Evolutionary conservation across 1,139 yeast genomes (phyloP), one percentile per base, ranked within the genome.

Genomic region (Pichia sp.): DNA sequence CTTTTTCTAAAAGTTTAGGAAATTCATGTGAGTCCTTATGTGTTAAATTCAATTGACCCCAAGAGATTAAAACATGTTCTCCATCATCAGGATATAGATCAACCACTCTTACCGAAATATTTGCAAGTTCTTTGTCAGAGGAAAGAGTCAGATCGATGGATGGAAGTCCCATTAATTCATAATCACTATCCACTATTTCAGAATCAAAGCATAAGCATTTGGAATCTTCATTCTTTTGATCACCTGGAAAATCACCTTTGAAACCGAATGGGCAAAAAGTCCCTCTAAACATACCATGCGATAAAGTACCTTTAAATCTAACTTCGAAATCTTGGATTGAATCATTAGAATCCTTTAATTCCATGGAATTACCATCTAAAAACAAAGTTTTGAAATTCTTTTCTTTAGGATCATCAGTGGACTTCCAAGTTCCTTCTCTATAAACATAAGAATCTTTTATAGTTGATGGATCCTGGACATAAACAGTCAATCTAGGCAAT

Each of bases 241-340:
- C 73, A 11, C 70, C 60, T n/a, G 75, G 73, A 56, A 71, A 70
- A 50, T 71, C 75, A 27, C 75, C 75, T 20, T 57, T 59, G 51
- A 68, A 69, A 3, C 75, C 75, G 55, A 71, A 71, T 33, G 75
- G 75, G 58, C 75, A 71, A 57, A 56, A 71, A 0, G 69, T 67
- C 5, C 75, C 75, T 57, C 75, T 63, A 50, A 68, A 68, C 19
- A 67, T 50, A 10, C 75, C 75, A 54, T 71, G 72, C 2, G 70
- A 67, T 42, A 66, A 59, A 5, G 57, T 48, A 12, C 75, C 75
- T 34, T 61, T 54, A 40, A 68, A 59, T 3, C 52, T 35, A 15
- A 53, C 39, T 4, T 50, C 33, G 6, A 51, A 32, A 10, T 47
- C 52, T 6, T 38, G 35, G 5, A 36, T 18, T 4, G 52, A n/a